Conservation (phyloP, 345 rosid species). For the Kandelia obovata region DNA sequence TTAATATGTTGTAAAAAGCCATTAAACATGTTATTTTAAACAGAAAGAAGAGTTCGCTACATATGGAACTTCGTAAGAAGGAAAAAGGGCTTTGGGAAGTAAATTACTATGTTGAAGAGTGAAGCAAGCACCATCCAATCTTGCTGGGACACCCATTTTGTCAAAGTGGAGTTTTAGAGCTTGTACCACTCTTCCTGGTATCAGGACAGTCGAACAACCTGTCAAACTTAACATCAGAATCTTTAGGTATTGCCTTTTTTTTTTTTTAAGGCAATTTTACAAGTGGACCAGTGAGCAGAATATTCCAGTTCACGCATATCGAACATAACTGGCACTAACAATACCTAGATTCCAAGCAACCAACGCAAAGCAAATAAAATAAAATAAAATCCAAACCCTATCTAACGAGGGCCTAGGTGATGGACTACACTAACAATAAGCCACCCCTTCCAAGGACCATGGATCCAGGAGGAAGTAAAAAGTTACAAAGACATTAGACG, state of each 20-base stretch:
- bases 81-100: neutral
- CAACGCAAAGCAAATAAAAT: too few species aligned
- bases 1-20: too few species aligned
- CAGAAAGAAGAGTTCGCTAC: neutral
- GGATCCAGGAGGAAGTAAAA: too few species aligned
- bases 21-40: too few species aligned
- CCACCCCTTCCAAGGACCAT: too few species aligned
- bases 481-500: too few species aligned
- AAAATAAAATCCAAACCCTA: too few species aligned
- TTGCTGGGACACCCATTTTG: slow-evolving; percentile 56
- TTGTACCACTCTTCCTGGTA: slow-evolving; percentile 84
- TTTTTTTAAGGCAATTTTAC: too few species aligned
- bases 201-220: slow-evolving; percentile 78
- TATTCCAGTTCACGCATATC: slow-evolving; percentile 14
- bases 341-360: slow-evolving; percentile 7
- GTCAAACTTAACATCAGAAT: slow-evolving; percentile 6
- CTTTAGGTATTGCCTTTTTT: too few species aligned
- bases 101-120: slow-evolving; percentile 45
- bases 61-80: too few species aligned
- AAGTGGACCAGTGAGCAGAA: slow-evolving; percentile 16
- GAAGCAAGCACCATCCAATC: slow-evolving; percentile 28
- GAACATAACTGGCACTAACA: slow-evolving; percentile 10
- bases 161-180: slow-evolving; percentile 72
- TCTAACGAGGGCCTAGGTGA: too few species aligned
- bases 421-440: too few species aligned